Base-by-base conservation (phyloP, 2,329 filamentous ascomycete species). In the Claviceps fusiformis region DNA sequence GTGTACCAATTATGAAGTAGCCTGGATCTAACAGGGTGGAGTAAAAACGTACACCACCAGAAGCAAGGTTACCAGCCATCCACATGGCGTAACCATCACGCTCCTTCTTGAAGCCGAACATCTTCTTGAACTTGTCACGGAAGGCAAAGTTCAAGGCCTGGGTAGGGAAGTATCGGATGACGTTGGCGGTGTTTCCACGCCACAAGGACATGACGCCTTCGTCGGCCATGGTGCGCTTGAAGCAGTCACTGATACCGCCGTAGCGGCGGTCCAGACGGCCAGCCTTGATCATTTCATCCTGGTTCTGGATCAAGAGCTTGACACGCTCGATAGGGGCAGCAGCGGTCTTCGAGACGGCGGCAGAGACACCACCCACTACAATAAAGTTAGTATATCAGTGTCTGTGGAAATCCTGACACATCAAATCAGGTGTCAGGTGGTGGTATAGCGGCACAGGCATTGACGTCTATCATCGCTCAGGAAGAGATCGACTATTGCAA, bases 81-180 rank as follows among this genome's bases (percentile, higher is more conserved):
- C 93, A 98, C 87, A 91, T 90, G 74, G 78, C 81, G 78, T 98
- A 98, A 71, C 93, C 93, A 76, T 98, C 93, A 79, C 86, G 86
- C 62, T 98, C 93, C 88, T 97, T 97, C 90, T 97, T 98, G 90
- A 89, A 98, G 74, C 89, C 88, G 86, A 98, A 98, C 91, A 98
- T 95, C 73, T 87, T 83, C 90, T 98, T 98, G 90, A 96, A 98
- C 86, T 95, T 96, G 79, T 98, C 93, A 78, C 93, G 93, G 93
- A 98, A 98, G 75, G 93, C 93, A 74, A 98, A 98, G 91, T 98
- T 98, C 76, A 98, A 83, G 70, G 93, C 93, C 85, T 98, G 93
- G 76, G 93, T 98, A 68, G 93, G 93, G 89, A 98, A 98, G 83
- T 98, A 98, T 87, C 93, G 93, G 84, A 98, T 95, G 78, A 98